phyloP scores from a whole-genome alignment of 345 rosid genomes.

The Aegle marmelos region DNA sequence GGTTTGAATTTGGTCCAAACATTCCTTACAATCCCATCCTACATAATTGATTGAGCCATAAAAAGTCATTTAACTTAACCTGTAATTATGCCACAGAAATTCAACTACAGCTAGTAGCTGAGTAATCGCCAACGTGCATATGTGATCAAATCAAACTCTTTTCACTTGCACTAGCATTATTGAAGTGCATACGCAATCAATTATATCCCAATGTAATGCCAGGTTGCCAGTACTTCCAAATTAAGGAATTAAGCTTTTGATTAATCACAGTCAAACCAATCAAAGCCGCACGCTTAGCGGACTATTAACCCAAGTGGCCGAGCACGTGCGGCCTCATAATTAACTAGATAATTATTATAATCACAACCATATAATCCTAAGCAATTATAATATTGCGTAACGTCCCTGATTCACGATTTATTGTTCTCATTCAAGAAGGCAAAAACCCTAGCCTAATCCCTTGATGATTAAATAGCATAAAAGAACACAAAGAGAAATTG shows the following conservation, averaged over 20 bases:
- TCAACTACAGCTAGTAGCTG: background rate
- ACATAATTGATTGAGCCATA: background rate
- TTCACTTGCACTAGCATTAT: background rate
- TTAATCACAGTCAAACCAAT: constrained; percentile 15
- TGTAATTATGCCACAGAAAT: background rate
- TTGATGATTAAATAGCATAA: constrained; percentile 17
- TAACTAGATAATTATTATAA: constrained; percentile 31
- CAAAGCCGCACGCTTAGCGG: constrained; percentile 35
- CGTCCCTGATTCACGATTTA: constrained; percentile 35
- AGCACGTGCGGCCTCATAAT: constrained; percentile 42
- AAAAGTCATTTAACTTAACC: background rate
- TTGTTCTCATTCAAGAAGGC: constrained; percentile 32
- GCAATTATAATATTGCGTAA: background rate
- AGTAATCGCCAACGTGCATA: background rate
- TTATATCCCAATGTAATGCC: background rate
- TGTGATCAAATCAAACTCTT: background rate
- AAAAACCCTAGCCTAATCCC: constrained; percentile 25
- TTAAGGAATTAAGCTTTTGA: background rate
- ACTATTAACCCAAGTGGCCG: constrained; percentile 14
- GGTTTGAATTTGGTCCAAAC: background rate
- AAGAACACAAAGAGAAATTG: background rate
- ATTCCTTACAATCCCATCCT: background rate
- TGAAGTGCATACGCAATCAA: background rate
- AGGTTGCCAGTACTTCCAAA: background rate
- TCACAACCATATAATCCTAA: background rate